phyloP scores from a whole-genome alignment of 139 green algal species.

The Tetratostichococcus sp. region DNA sequence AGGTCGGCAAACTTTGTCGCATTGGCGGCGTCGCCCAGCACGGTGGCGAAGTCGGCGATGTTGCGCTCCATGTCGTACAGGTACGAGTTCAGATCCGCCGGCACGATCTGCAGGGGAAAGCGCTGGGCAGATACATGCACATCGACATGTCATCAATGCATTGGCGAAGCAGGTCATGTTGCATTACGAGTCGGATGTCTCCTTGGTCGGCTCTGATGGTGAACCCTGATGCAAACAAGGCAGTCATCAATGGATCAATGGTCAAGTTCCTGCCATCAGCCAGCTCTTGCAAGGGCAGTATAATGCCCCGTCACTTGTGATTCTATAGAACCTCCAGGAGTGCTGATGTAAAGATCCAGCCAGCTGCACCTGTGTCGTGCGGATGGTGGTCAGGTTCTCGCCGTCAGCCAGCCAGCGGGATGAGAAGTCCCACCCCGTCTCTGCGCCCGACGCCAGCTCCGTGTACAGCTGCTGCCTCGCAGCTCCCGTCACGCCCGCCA shows the following conservation, averaged over 20 bases:
- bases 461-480: slow-evolving; percentile 47
- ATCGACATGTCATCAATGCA: too few species aligned
- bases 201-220: too few species aligned
- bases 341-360: too few species aligned
- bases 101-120: slow-evolving; percentile 49
- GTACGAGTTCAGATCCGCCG: slow-evolving; percentile 88
- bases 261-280: too few species aligned
- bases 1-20: slow-evolving; percentile 15
- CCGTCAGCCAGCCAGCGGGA: slow-evolving; percentile 64
- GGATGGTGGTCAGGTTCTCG: slow-evolving; percentile 45
- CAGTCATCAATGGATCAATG: too few species aligned
- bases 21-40: slow-evolving; percentile 7
- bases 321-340: too few species aligned
- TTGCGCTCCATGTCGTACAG: slow-evolving; percentile 57
- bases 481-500: background rate
- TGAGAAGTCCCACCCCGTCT: slow-evolving; percentile 93
- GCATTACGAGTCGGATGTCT: too few species aligned
- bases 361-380: slow-evolving; percentile 69
- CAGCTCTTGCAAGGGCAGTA: too few species aligned
- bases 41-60: slow-evolving; percentile 38
- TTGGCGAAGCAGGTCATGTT: too few species aligned
- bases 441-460: slow-evolving; percentile 80
- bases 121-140: too few species aligned
- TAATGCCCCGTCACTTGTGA: too few species aligned
- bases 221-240: too few species aligned